These are phyloP conservation scores for Odontarrhena argentea DNA, from an alignment of 345 rosid species.

Conservation along the genomic window DNA sequence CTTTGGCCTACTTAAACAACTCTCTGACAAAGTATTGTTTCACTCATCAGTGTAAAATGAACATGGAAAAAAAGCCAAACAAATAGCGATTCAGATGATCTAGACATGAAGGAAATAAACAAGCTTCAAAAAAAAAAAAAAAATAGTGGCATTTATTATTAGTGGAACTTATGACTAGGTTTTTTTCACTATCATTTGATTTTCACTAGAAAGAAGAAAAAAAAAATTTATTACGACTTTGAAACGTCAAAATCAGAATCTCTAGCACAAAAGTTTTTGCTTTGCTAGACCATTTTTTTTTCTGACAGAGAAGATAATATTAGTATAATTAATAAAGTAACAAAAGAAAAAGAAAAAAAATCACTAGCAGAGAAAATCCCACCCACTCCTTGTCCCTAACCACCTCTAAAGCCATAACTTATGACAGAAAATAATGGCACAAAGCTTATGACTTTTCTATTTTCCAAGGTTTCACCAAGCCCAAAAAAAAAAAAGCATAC, in stretches of 20 bases:
- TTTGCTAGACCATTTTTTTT: constrained; percentile 45
- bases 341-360: constrained; percentile 35
- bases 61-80: not conserved
- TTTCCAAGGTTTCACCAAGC: constrained; percentile 14
- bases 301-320: constrained; percentile 42
- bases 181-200: constrained; percentile 30
- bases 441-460: constrained; percentile 22
- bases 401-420: constrained; percentile 17
- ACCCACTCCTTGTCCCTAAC: constrained; percentile 23
- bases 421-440: constrained; percentile 28
- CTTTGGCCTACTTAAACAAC: constrained; percentile 3
- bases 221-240: constrained; percentile 49
- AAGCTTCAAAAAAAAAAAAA: not conserved
- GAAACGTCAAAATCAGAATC: constrained; percentile 79
- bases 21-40: constrained; percentile 14
- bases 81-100: constrained; percentile 4
- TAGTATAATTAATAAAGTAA: constrained; percentile 12
- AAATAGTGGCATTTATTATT: constrained; percentile 27
- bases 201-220: constrained; percentile 31
- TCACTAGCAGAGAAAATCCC: constrained; percentile 29
- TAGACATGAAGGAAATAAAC: constrained; percentile 19
- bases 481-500: not conserved
- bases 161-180: constrained; percentile 41
- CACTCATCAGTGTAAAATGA: constrained; percentile 21
- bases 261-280: constrained; percentile 46